Evolutionary conservation across 2,329 filamentous ascomycete species (phyloP).

Genomic region (Teratosphaeria gauchensis): DNA sequence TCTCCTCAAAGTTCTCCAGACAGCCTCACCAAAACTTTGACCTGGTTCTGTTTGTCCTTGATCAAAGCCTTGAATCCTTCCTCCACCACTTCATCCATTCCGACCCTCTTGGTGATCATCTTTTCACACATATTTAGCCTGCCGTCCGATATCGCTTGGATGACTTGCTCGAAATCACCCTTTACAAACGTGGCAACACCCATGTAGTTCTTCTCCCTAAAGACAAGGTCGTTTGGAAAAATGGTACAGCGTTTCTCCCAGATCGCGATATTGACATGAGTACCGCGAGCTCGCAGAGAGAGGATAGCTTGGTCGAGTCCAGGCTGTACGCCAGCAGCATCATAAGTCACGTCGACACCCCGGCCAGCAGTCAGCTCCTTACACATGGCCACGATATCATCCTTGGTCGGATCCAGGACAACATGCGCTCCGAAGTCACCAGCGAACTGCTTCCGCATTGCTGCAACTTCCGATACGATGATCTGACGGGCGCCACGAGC

Average conservation of each 20-base stretch:
- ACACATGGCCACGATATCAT: conserved; percentile 38
- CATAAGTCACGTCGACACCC: conserved; percentile 43
- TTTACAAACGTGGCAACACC: conserved; percentile 43
- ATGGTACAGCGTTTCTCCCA: conserved; percentile 45
- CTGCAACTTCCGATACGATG: conserved; percentile 44
- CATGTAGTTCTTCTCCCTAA: conserved; percentile 44
- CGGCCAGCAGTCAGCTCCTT: conserved; percentile 34
- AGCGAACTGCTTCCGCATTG: conserved; percentile 40
- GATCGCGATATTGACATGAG: conserved; percentile 46
- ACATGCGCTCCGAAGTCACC: conserved; percentile 42
- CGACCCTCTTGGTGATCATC: conserved; percentile 43
- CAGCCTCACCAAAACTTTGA: conserved; percentile 36
- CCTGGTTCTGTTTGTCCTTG: conserved; percentile 41
- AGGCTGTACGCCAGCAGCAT: conserved; percentile 44
- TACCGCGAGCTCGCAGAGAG: conserved; percentile 41
- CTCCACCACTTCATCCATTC: conserved; percentile 37
- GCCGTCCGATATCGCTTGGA: conserved; percentile 38
- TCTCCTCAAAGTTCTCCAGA: conserved; percentile 14
- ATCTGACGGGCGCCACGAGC: conserved; percentile 38
- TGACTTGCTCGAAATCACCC: conserved; percentile 41
- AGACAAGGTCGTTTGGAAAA: conserved; percentile 42
- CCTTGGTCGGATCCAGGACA: conserved; percentile 42
- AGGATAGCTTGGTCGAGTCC: conserved; percentile 41
- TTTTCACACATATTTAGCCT: conserved; percentile 30
- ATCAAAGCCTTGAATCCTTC: conserved; percentile 39